These are phyloP conservation scores for Fomitiporia mediterranea DNA, from an alignment of 1,284 basidiomycete genomes.

Conservation along the genomic window DNA sequence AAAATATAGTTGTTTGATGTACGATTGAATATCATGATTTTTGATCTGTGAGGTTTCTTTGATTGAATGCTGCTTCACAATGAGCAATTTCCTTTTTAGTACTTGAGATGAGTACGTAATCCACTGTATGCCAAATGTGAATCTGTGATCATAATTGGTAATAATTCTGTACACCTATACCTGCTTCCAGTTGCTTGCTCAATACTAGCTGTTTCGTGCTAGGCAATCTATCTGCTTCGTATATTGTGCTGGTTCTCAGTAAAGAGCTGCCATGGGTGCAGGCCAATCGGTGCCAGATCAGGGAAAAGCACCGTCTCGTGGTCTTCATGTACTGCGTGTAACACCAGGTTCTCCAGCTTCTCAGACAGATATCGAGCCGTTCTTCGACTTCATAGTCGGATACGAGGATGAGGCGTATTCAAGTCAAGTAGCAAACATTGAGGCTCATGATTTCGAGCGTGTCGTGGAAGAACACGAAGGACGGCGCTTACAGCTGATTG, in stretches of 20 bases:
- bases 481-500: constrained; percentile 68
- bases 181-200: too few relatives aligned
- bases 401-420: constrained; percentile 68
- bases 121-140: too few relatives aligned
- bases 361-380: constrained; percentile 84
- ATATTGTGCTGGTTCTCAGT: neutral
- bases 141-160: too few relatives aligned
- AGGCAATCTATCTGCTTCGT: too few relatives aligned
- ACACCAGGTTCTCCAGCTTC: constrained; percentile 85
- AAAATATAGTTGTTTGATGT: too few relatives aligned
- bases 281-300: constrained; percentile 61
- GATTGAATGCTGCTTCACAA: too few relatives aligned
- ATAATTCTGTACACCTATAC: too few relatives aligned
- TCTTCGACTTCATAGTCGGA: constrained; percentile 96
- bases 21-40: too few relatives aligned
- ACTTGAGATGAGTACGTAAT: neutral
- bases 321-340: constrained; percentile 82
- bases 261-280: constrained; percentile 52
- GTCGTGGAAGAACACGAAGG: constrained; percentile 88
- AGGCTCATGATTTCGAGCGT: constrained; percentile 70
- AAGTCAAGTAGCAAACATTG: constrained; percentile 49
- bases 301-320: constrained; percentile 53
- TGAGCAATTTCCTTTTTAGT: neutral
- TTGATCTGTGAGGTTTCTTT: too few relatives aligned
- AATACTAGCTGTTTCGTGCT: too few relatives aligned